Base-by-base conservation (phyloP, 2,329 filamentous ascomycete genomes). In the Aspergillus japonicus region DNA sequence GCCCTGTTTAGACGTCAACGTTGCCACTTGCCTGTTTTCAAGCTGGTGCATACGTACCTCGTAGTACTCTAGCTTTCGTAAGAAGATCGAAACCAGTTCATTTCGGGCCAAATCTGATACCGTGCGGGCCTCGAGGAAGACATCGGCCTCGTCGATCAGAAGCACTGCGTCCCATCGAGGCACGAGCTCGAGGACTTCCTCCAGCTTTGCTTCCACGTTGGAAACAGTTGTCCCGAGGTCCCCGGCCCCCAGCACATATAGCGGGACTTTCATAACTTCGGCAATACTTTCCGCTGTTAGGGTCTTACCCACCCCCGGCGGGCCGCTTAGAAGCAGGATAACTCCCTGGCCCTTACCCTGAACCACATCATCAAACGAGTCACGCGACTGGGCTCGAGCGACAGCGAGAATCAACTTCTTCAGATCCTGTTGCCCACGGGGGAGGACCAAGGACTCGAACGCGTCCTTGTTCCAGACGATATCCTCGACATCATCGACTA, bases 271-370 rank as follows among this genome's bases (percentile, higher is more conserved):
- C 76, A 83, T 81, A 54, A 79, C 71, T 59, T 84, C 82, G 1
- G 82, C 81, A 23, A 82, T 75, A 58, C 75, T 77, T 64, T 83
- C 81, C 5, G 78, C 80, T 4, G 81, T 83, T 24, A 82, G 66
- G 0, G 83, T 85, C 70, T 85, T 85, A 14, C 82, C 83, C 2
- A 83, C 80, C 3, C 83, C 83, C 0, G 82, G 82, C 0, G 79
- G 79, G 2, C 82, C 82, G 49, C 74, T 77, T 2, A 85, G 75
- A 4, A 84, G 74, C 58, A 84, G 73, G 57, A 84, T 82, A 56
- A 83, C 77, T 10, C 82, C 82, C 16, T 75, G 75, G 12, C 82
- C 83, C 64, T 85, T 85, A 31, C 81, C 82, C 5, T 57, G 26
- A 2, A 48, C 26, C 3, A 57, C 19, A 31, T 57, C 26, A 10